Base-by-base conservation (phyloP, 352 stramenopile species). In the Aphanomyces astaci region DNA sequence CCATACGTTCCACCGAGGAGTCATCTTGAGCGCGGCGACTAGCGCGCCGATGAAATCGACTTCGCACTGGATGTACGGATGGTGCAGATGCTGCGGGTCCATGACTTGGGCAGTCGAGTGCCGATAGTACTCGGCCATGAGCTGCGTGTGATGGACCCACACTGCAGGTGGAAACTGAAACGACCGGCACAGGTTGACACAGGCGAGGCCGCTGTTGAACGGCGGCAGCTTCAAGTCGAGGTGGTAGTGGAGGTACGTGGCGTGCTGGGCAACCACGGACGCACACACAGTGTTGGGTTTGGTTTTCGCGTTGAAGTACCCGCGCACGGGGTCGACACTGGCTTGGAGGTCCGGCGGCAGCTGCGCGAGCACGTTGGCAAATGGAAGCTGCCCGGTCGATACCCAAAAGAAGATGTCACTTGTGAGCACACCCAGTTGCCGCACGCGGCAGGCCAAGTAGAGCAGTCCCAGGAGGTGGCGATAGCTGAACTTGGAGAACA, bases 1-100 rank as follows among this genome's bases (percentile, higher is more conserved):
- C 84, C 82, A 94, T 56, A 90, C 79, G 65, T 86, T 79, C 86
- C 86, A 94, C 54, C 87, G 86, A 0, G 78, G 82, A 64, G 79
- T 89, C 71, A 94, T 75, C 45, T 80, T 82, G 46, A 92, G 73
- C 2, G 86, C 84, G 1, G 84, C 81, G 0, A 84, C 72, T 31
- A 94, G 48, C 27, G 87, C 80, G 7, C 79, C 86, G 2, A 81
- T 76, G 46, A 94, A 87, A 0, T 78, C 81, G 4, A 81, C 39
- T 0, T 75, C 77, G 0, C 80, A 86, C 28, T 81, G 71, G 9
- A 91, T 24, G 19, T 53, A 40, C 56, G 11, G 17, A 25, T 48
- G 22, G 30, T 13, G 15, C 36, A 22, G 17, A 1, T 40, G 63
- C 28, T n/a, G 39, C 55, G 11, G 22, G 22, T 48, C 31, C 11